phyloP scores from a whole-genome alignment of 106 monocot genomes.

The Dioscorea dumetorum region DNA sequence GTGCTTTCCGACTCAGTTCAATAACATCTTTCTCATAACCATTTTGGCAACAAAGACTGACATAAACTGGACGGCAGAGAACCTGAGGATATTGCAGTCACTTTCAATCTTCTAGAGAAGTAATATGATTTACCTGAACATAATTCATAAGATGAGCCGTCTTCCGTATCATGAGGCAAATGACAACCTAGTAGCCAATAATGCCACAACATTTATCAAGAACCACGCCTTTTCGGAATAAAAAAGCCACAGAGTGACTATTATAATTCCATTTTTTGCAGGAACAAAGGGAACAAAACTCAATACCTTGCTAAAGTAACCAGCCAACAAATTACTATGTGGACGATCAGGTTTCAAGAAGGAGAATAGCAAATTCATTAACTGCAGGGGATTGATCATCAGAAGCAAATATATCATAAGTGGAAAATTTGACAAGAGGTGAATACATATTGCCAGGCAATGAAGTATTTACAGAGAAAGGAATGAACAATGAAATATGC shows the following conservation, averaged over 20 bases:
- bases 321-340: constrained; percentile 56
- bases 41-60: too few species aligned
- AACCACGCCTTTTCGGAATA: not conserved
- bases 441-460: not conserved
- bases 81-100: too few species aligned
- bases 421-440: too few species aligned
- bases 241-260: not conserved
- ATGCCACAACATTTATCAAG: not conserved
- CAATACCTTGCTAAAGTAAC: constrained; percentile 80
- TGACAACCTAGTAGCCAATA: constrained; percentile 48
- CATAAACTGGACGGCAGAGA: too few species aligned
- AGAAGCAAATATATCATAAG: not conserved
- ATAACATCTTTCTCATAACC: too few species aligned
- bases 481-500: not conserved
- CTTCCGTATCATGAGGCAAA: constrained; percentile 70
- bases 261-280: not conserved
- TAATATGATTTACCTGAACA: constrained; percentile 51
- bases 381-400: constrained; percentile 23
- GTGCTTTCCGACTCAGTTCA: too few species aligned
- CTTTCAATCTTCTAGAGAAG: too few species aligned
- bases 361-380: constrained; percentile 70
- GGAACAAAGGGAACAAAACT: not conserved
- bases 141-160: constrained; percentile 54
- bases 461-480: not conserved
- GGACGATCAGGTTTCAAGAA: constrained; percentile 64